These are phyloP conservation scores for Candida glaebosa DNA, from an alignment of 805 yeast genomes.

Conservation along the genomic window DNA sequence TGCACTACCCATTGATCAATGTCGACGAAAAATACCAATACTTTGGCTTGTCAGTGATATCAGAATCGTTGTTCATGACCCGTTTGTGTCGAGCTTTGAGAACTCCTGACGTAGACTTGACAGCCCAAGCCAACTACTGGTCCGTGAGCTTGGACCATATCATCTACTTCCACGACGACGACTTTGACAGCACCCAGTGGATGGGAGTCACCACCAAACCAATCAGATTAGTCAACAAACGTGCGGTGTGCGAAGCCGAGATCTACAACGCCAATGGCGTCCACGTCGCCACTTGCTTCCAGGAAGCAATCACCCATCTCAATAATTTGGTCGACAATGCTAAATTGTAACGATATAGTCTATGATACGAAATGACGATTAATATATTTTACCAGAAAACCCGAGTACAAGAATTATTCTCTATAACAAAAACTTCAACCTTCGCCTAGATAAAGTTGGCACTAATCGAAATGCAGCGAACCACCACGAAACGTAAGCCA, in stretches of 20 bases:
- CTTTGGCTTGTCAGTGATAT: slow-evolving; percentile 55
- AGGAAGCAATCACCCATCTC: slow-evolving; percentile 55
- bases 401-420: no score
- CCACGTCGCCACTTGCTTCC: slow-evolving; percentile 58
- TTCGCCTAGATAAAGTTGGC: no score
- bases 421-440: no score
- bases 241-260: slow-evolving; percentile 57
- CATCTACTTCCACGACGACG: slow-evolving; percentile 59
- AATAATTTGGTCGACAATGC: slow-evolving; percentile 15
- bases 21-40: slow-evolving; percentile 31
- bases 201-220: slow-evolving; percentile 47
- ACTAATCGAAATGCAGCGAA: no score
- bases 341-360: slow-evolving; percentile 9
- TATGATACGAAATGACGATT: background rate
- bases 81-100: slow-evolving; percentile 50
- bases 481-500: no score
- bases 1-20: slow-evolving; percentile 12
- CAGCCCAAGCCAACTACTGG: slow-evolving; percentile 25
- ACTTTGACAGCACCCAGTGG: slow-evolving; percentile 50
- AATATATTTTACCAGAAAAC: background rate
- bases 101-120: slow-evolving; percentile 26
- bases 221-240: slow-evolving; percentile 47
- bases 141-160: slow-evolving; percentile 66
- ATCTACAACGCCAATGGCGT: slow-evolving; percentile 47
- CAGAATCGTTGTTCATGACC: slow-evolving; percentile 55